Percentiles rank a stretch among this genome's conserved stretches.
phyloP scores from a whole-genome alignment of 2,329 filamentous ascomycete genomes.

The Pseudogymnoascus sp. region DNA sequence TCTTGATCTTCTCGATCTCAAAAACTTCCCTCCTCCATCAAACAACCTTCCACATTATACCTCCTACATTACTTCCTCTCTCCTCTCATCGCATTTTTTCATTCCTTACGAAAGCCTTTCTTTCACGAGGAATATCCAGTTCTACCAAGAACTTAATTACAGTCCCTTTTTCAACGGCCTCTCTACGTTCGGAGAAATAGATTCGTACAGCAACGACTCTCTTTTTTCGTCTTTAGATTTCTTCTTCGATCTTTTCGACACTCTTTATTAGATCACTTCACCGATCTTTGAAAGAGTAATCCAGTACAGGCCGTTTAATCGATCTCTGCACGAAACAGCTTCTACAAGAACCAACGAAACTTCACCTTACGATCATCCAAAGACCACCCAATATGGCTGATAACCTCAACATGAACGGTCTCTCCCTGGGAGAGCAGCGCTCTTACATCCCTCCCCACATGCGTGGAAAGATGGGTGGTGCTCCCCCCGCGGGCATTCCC shows the following conservation, averaged over 20 bases:
- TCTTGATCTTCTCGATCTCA: constrained; percentile 22
- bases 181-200: constrained; percentile 10
- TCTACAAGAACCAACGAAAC: constrained; percentile 9
- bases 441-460: constrained; percentile 85
- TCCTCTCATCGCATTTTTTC: constrained; percentile 31
- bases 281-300: constrained; percentile 20
- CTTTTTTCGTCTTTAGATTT: constrained; percentile 26
- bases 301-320: constrained; percentile 7
- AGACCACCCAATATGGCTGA: constrained; percentile 60
- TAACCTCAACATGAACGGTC: constrained; percentile 73
- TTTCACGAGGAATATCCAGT: constrained; percentile 34
- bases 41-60: constrained; percentile 15
- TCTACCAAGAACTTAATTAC: constrained; percentile 1
- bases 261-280: constrained; percentile 18
- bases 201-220: constrained; percentile 16
- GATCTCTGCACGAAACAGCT: not conserved
- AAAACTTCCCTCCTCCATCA: constrained; percentile 15
- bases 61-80: constrained; percentile 14
- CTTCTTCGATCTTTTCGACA: constrained; percentile 16
- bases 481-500: constrained; percentile 13
- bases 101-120: constrained; percentile 40
- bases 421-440: constrained; percentile 57
- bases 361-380: constrained; percentile 6
- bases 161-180: constrained; percentile 12
- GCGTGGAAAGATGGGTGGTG: constrained; percentile 49